These are phyloP conservation scores for Peronosclerospora sorghi DNA, from an alignment of 352 stramenopile species.

Conservation along the genomic window DNA sequence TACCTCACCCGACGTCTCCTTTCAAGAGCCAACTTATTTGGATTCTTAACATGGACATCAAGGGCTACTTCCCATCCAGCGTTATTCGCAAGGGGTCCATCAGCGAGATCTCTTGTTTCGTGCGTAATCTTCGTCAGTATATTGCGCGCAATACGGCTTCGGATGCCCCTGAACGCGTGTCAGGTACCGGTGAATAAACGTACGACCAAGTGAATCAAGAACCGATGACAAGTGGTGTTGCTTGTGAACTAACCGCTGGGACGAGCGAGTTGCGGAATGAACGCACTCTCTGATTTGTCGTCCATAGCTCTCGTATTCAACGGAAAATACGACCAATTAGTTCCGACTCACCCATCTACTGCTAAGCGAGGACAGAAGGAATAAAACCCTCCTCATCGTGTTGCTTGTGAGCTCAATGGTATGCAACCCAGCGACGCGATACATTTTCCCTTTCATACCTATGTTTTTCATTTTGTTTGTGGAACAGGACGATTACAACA, in stretches of 20 bases:
- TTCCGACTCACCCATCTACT: slow-evolving; percentile 9
- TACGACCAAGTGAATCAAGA: slow-evolving; percentile 14
- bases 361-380: slow-evolving; percentile 17
- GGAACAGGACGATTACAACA: slow-evolving; percentile 24
- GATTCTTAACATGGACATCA: slow-evolving; percentile 81
- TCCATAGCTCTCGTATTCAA: slow-evolving; percentile 4
- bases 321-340: slow-evolving; percentile 19
- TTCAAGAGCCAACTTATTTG: slow-evolving; percentile 74
- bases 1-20: slow-evolving; percentile 57
- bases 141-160: slow-evolving; percentile 31
- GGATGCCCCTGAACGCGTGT: slow-evolving; percentile 10
- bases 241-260: slow-evolving; percentile 2
- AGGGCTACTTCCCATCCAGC: slow-evolving; percentile 71
- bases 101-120: slow-evolving; percentile 65
- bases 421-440: slow-evolving; percentile 17
- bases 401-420: slow-evolving; percentile 16
- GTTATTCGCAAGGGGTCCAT: slow-evolving; percentile 74
- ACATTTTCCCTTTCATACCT: slow-evolving; percentile 3
- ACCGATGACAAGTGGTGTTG: slow-evolving; percentile 16
- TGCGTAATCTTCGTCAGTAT: slow-evolving; percentile 68
- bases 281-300: slow-evolving; percentile 6
- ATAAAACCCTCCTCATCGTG: slow-evolving; percentile 15
- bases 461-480: slow-evolving; percentile 8
- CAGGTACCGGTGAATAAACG: slow-evolving; percentile 25
- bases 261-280: slow-evolving; percentile 15